These are phyloP conservation scores for Globisporangium parvum DNA, from an alignment of 352 stramenopile species.

Conservation along the genomic window DNA sequence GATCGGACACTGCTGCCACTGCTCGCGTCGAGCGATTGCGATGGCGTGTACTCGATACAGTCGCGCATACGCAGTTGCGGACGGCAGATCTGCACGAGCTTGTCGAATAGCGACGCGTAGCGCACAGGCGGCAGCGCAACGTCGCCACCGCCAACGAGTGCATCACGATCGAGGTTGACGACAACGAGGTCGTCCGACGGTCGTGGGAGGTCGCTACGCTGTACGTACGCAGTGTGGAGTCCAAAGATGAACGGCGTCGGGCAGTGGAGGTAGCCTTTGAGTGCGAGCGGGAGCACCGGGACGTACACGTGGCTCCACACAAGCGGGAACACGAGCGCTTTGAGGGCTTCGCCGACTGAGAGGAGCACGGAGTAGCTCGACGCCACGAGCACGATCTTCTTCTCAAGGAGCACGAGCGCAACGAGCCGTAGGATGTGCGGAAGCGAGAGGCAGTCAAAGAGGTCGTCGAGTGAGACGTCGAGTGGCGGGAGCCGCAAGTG, in stretches of 20 bases:
- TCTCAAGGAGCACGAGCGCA: conserved; percentile 54
- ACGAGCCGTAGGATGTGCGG: conserved; percentile 58
- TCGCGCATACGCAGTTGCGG: conserved; percentile 31
- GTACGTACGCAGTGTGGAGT: conserved; percentile 53
- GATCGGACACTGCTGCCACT: background rate
- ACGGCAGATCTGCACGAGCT: conserved; percentile 34
- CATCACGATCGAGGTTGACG: conserved; percentile 53
- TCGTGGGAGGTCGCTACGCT: conserved; percentile 36
- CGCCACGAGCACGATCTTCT: conserved; percentile 67
- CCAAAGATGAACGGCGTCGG: conserved; percentile 79
- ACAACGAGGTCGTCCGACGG: conserved; percentile 43
- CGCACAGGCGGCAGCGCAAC: conserved; percentile 29
- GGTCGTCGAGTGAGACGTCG: conserved; percentile 36
- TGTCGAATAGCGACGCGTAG: conserved; percentile 28
- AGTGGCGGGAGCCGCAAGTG: conserved; percentile 6
- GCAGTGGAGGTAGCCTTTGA: conserved; percentile 68
- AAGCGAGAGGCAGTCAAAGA: conserved; percentile 56
- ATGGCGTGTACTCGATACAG: conserved; percentile 18
- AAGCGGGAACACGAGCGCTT: conserved; percentile 47
- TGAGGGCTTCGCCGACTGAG: conserved; percentile 45
- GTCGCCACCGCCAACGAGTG: conserved; percentile 41
- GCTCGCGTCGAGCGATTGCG: background rate
- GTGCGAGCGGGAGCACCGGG: conserved; percentile 47
- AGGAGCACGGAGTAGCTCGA: conserved; percentile 65
- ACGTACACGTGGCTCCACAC: conserved; percentile 79